Evolutionary conservation across 73 alveolate genomes (phyloP).

Genomic region (Uronychia setigera): DNA sequence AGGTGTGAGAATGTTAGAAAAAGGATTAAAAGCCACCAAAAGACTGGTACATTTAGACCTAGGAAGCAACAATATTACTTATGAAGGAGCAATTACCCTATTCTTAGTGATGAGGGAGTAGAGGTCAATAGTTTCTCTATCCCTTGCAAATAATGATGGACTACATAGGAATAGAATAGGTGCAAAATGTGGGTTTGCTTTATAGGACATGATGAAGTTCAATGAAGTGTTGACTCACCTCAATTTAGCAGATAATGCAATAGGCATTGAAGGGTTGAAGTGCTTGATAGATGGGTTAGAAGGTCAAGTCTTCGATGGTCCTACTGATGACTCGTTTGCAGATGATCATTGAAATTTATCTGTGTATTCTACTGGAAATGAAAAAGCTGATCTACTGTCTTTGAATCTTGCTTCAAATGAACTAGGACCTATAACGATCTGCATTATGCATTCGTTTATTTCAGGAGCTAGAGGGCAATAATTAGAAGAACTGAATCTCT

Average conservation of each 20-base stretch:
- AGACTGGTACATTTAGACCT: slow-evolving; percentile 52
- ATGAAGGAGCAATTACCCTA: slow-evolving; percentile 50
- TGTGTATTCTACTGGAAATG: too few relatives aligned
- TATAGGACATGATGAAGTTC: slow-evolving; percentile 4
- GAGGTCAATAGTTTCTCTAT: slow-evolving; percentile 22
- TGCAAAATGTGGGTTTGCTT: slow-evolving; percentile 37
- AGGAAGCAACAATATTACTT: slow-evolving; percentile 58
- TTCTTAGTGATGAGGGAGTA: slow-evolving; percentile 16
- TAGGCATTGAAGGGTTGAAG: slow-evolving; percentile 52
- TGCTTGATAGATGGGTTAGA: slow-evolving; percentile 10
- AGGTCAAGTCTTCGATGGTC: too few relatives aligned
- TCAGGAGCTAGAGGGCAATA: not conserved
- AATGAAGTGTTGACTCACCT: slow-evolving; percentile 32
- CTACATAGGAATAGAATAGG: slow-evolving; percentile 65
- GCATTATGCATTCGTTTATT: not conserved
- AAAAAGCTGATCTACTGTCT: not conserved
- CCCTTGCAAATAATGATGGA: slow-evolving; percentile 61
- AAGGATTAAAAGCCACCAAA: slow-evolving; percentile 22
- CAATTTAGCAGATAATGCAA: slow-evolving; percentile 56
- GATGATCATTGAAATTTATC: too few relatives aligned
- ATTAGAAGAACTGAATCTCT: slow-evolving; percentile 25
- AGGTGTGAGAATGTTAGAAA: slow-evolving; percentile 27
- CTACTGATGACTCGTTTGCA: too few relatives aligned
- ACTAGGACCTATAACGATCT: not conserved
- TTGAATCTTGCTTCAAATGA: not conserved